phyloP scores from a whole-genome alignment of 2,329 filamentous ascomycete species.

The Pseudogymnoascus sp. region DNA sequence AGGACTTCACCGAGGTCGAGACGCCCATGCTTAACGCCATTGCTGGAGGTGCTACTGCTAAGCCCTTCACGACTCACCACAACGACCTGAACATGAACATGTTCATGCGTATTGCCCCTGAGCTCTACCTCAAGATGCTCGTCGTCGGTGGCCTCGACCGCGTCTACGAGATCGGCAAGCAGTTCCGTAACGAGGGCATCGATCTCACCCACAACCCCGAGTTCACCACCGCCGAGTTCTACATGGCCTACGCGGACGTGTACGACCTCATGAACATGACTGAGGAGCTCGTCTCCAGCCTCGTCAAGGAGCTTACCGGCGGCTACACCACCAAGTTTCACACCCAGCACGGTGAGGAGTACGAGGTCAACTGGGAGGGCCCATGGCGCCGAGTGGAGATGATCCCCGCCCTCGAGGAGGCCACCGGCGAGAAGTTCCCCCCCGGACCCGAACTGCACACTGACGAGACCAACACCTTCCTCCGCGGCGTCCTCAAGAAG shows the following conservation, averaged over 20 bases:
- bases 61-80: conserved; percentile 91
- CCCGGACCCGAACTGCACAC: conserved; percentile 84
- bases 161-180: conserved; percentile 91
- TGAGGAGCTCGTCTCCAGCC: conserved; percentile 81
- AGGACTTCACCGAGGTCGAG: conserved; percentile 88
- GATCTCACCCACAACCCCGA: conserved; percentile 96
- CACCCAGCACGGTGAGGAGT: conserved; percentile 76
- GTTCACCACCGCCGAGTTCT: conserved; percentile 97
- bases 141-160: conserved; percentile 90
- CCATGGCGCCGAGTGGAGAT: conserved; percentile 94
- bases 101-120: conserved; percentile 89
- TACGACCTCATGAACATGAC: conserved; percentile 87
- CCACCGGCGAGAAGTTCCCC: conserved; percentile 88
- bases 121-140: conserved; percentile 93
- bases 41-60: conserved; percentile 89
- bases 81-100: conserved; percentile 94
- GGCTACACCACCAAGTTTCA: conserved; percentile 78
- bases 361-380: conserved; percentile 90
- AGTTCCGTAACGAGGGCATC: conserved; percentile 90
- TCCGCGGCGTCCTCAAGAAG: conserved; percentile 78
- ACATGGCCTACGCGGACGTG: conserved; percentile 86
- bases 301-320: conserved; percentile 85
- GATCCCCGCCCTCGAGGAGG: conserved; percentile 87
- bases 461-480: conserved; percentile 75
- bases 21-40: conserved; percentile 97